Conservation (phyloP, 1,284 basidiomycete genomes). For the Xerocomus minutiporus region DNA sequence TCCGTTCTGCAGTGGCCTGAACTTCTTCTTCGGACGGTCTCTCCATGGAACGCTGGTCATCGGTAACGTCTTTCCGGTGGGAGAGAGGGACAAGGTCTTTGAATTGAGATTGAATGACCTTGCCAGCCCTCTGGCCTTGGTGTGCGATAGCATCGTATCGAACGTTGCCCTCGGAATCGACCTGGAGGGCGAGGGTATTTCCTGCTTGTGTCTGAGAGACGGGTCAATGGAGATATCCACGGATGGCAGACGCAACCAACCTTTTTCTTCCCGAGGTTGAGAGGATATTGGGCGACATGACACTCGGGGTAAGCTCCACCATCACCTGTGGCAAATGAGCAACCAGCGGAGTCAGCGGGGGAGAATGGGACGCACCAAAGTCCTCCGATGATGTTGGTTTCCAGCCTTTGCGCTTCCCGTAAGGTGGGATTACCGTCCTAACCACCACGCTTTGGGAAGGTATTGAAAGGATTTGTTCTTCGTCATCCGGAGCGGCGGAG, state of each 20-base stretch:
- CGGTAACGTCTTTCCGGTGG: conserved; percentile 85
- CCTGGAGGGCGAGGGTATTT: conserved; percentile 93
- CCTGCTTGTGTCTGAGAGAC: conserved; percentile 73
- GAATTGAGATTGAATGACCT: conserved; percentile 89
- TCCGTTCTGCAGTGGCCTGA: conserved; percentile 84
- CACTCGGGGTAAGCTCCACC: conserved; percentile 97
- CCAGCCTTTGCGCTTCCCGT: conserved; percentile 86
- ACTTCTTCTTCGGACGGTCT: conserved; percentile 91
- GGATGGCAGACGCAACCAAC: conserved; percentile 27
- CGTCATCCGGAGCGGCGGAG: conserved; percentile 50
- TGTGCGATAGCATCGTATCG: conserved; percentile 96
- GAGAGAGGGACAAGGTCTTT: conserved; percentile 94
- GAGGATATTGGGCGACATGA: conserved; percentile 94
- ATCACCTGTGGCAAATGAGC: conserved; percentile 50
- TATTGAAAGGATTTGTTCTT: conserved; percentile 42
- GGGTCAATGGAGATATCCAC: not conserved
- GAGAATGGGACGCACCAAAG: conserved; percentile 57
- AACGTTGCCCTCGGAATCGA: conserved; percentile 94
- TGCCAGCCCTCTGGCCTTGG: conserved; percentile 86
- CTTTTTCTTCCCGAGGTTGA: conserved; percentile 95
- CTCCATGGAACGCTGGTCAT: conserved; percentile 74
- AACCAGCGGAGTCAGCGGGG: not conserved
- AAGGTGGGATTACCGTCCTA: conserved; percentile 64
- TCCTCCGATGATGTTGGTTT: conserved; percentile 79
- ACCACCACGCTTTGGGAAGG: conserved; percentile 48